Evolutionary conservation across 495 filamentous ascomycete genomes (phyloP), one percentile per base, ranked within the genome.

Genomic region (Aspergillus steynii): DNA sequence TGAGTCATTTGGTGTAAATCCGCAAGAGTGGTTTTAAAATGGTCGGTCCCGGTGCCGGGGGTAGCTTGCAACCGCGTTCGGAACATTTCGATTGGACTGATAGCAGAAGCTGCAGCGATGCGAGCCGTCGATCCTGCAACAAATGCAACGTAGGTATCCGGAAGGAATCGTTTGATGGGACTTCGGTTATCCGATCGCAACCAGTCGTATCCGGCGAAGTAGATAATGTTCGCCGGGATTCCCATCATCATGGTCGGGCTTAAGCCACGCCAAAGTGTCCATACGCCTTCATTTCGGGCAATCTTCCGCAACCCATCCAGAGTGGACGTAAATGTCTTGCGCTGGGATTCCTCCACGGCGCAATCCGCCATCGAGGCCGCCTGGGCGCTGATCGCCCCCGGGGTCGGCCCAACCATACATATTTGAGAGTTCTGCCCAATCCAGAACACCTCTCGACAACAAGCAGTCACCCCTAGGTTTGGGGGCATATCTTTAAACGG

Each of bases 141-240:
- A 3, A 98, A 81, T 1, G 95, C 92, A 3, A 89, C 86, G 71
- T 90, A 93, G 2, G 72, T 66, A 59, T 91, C 89, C 10, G 81
- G 76, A 4, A 91, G 68, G 29, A 78, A 54, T 32, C 76, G 78
- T 52, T 81, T 80, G 61, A 97, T 82, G 0, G 91, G 93, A 56
- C 88, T 92, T 45, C 73, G 71, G 1, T 80, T 77, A 68, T 89
- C 89, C 27, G 77, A 87, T 14, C 95, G 88, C 61, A 99, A 75
- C 86, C 90, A 95, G 68, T 99, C 95, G 72, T 99, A 99, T n/a
- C 94, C 95, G 34, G 95, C 94, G 67, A 97, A 97, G 75, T 99
- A 99, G 61, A 99, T 98, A 61, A 99, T 93, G 73, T 99, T 99
- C 42, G 86, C 92, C 0, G 95, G 95, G 32, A 99, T 85, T 3